Evolutionary conservation across 2,329 filamentous ascomycete genomes (phyloP).

Genomic region (Pestalotiopsis sp.): DNA sequence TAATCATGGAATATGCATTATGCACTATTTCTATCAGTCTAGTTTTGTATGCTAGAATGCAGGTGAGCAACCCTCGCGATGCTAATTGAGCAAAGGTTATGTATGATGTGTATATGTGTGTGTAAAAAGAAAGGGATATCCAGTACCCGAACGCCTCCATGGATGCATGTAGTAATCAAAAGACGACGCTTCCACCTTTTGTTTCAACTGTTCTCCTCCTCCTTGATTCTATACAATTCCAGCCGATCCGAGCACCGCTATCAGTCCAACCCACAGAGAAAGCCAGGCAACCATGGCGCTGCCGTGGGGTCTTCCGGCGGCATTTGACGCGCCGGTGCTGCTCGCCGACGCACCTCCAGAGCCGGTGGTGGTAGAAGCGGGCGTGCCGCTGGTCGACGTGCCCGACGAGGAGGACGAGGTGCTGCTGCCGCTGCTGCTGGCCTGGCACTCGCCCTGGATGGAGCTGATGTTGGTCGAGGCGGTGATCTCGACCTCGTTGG

Average conservation of each 20-base stretch:
- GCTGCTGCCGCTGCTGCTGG: constrained; percentile 15
- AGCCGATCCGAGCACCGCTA: not conserved
- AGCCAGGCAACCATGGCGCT: not conserved
- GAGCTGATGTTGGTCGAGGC: constrained; percentile 27
- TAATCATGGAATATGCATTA: not conserved
- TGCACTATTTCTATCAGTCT: constrained; percentile 1
- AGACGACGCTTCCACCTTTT: not conserved
- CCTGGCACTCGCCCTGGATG: constrained; percentile 27
- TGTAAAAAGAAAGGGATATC: not conserved
- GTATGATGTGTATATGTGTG: not conserved
- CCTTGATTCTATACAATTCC: constrained; percentile 14
- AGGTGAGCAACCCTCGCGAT: not conserved
- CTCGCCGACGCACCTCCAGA: not conserved
- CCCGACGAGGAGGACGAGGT: constrained; percentile 5
- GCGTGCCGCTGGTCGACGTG: not conserved
- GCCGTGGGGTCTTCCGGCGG: not conserved
- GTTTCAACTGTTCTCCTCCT: not conserved
- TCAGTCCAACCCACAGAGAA: not conserved
- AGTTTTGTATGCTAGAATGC: not conserved
- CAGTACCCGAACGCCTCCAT: not conserved
- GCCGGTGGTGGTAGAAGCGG: constrained; percentile 10
- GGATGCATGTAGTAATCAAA: not conserved
- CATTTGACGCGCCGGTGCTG: not conserved
- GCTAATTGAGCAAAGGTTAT: not conserved
- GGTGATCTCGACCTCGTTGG: constrained; percentile 41